phyloP scores from a whole-genome alignment of 305 asterid genomes.

The Solanum hybrid region DNA sequence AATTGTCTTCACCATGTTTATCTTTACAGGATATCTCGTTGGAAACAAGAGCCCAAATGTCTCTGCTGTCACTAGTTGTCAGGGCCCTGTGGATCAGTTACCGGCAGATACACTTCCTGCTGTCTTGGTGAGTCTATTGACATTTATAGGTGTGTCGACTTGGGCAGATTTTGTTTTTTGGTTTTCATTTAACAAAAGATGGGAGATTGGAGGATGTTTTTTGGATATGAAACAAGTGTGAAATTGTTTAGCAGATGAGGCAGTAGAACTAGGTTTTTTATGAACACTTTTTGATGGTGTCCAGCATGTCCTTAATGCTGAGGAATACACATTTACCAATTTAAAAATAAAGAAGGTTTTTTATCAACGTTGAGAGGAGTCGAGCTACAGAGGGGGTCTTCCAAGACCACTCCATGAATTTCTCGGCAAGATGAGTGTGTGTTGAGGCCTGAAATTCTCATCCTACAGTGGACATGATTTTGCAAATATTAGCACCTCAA shows the following conservation, averaged over 20 bases:
- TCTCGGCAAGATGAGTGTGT: background rate
- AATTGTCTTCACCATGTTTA: background rate
- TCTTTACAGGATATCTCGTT: slow-evolving; percentile 29
- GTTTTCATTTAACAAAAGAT: background rate
- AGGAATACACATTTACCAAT: background rate
- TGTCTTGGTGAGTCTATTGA: slow-evolving; percentile 9
- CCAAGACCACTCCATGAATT: background rate
- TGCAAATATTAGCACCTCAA: background rate
- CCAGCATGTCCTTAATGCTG: background rate
- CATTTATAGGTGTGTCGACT: background rate
- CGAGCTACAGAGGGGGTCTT: background rate
- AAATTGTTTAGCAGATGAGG: background rate
- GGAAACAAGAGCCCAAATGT: slow-evolving; percentile 25
- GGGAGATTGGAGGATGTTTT: background rate
- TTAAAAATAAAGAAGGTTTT: background rate
- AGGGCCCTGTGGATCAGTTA: slow-evolving; percentile 20
- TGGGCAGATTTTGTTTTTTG: background rate
- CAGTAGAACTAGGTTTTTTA: background rate
- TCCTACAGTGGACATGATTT: background rate
- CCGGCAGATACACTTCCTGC: slow-evolving; percentile 1
- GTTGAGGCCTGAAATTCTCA: background rate
- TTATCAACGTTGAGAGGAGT: background rate
- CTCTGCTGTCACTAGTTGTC: slow-evolving; percentile 21
- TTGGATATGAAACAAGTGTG: background rate
- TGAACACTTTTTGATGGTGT: background rate